Conservation (phyloP, 192 early-diverging fungal species). For the Podila verticillata region DNA sequence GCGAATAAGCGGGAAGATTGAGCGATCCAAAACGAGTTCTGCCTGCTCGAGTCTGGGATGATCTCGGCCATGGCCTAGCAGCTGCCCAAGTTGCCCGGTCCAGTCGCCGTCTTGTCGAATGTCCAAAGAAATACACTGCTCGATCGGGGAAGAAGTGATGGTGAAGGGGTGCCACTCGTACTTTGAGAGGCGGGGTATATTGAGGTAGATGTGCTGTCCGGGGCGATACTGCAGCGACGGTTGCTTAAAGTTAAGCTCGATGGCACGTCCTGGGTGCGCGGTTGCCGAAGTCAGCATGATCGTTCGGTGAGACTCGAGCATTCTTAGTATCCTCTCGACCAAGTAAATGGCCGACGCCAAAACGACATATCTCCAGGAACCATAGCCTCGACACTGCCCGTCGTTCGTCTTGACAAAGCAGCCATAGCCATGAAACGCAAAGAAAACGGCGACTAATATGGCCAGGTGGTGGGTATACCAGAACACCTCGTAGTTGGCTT, state of each 20-base stretch:
- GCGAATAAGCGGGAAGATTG: conserved; percentile 64
- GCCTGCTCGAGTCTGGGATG: conserved; percentile 27
- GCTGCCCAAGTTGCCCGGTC: conserved; percentile 31
- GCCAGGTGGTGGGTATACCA: conserved; percentile 84
- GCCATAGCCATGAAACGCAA: conserved; percentile 74
- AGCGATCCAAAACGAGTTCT: conserved; percentile 32
- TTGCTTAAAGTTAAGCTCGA: conserved; percentile 72
- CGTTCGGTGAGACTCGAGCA: conserved; percentile 55
- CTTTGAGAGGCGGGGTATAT: conserved; percentile 72
- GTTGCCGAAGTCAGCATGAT: conserved; percentile 73
- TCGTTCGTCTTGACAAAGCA: conserved; percentile 62
- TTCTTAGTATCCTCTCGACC: conserved; percentile 70
- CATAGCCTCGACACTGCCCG: conserved; percentile 50
- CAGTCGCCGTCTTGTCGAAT: conserved; percentile 58
- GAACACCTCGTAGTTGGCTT: conserved; percentile 75
- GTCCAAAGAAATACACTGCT: conserved; percentile 50
- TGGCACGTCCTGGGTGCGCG: conserved; percentile 74
- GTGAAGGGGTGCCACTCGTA: conserved; percentile 86
- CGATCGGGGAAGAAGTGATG: conserved; percentile 56
- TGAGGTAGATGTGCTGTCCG: conserved; percentile 82
- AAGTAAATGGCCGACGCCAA: conserved; percentile 63
- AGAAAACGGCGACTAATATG: conserved; percentile 63
- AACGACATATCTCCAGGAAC: conserved; percentile 62
- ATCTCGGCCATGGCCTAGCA: conserved; percentile 44
- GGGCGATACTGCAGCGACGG: conserved; percentile 53